Evolutionary conservation across 2,329 filamentous ascomycete species (phyloP).

Genomic region (Pseudogymnoascus sp.): DNA sequence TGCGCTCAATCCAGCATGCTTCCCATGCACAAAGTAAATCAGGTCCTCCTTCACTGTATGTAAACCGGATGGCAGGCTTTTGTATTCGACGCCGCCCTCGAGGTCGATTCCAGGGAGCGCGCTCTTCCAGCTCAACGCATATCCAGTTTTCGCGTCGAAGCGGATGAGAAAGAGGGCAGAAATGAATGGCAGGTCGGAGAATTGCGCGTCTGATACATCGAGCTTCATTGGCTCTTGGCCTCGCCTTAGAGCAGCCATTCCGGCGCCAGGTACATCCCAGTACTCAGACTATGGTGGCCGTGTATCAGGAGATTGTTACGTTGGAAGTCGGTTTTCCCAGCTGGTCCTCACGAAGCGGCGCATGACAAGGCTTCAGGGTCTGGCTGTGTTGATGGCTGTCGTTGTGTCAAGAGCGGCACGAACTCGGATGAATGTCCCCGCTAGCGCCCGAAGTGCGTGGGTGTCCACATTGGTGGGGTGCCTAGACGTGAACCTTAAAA

Average conservation of each 20-base stretch:
- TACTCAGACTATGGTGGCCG: background rate
- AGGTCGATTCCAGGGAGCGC: constrained; percentile 61
- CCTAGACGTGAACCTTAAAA: constrained; percentile 3
- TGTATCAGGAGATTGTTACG: background rate
- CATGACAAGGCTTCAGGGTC: constrained; percentile 3
- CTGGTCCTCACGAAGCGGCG: background rate
- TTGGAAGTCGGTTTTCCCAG: background rate
- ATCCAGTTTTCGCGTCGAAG: constrained; percentile 89
- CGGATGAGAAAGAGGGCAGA: constrained; percentile 80
- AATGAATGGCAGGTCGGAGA: constrained; percentile 47
- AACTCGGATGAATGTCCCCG: background rate
- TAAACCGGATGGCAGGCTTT: constrained; percentile 85
- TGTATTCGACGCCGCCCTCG: constrained; percentile 88
- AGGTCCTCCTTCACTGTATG: constrained; percentile 84
- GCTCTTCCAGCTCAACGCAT: constrained; percentile 82
- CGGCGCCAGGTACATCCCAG: constrained; percentile 2
- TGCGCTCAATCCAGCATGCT: constrained; percentile 80
- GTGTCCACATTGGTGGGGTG: background rate
- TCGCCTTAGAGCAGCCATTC: constrained; percentile 26
- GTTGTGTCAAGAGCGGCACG: constrained; percentile 4
- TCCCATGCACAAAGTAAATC: constrained; percentile 84
- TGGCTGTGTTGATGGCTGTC: background rate
- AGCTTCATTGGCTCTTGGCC: constrained; percentile 27
- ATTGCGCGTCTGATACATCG: constrained; percentile 20
- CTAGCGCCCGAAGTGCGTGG: constrained; percentile 7